Conservation (phyloP, 306 rosid genomes). For the Malus sieversii region DNA sequence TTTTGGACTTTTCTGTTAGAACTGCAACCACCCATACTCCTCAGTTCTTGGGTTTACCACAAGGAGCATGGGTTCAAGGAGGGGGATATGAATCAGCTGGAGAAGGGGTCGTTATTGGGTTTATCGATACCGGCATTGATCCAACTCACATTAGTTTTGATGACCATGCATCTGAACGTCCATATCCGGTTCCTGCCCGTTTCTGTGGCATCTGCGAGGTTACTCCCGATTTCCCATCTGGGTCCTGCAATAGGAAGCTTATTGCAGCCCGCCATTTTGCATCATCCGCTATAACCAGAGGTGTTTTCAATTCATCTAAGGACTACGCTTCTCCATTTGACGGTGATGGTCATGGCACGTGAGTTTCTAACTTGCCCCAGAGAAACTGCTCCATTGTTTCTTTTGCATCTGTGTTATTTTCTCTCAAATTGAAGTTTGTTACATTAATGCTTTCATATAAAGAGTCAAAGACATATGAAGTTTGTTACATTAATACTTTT, state of each 20-base stretch:
- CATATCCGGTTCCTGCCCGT: slow-evolving; percentile 77
- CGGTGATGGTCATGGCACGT: slow-evolving; percentile 99
- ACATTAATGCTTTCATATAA: neutral
- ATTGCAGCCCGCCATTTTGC: slow-evolving; percentile 98
- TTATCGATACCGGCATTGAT: slow-evolving; percentile 91
- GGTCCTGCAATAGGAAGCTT: slow-evolving; percentile 96
- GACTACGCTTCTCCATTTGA: slow-evolving; percentile 98
- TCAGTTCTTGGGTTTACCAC: slow-evolving; percentile 84
- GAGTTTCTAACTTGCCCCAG: slow-evolving; percentile 34
- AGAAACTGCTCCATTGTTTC: neutral
- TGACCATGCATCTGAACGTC: slow-evolving; percentile 36
- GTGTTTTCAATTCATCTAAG: slow-evolving; percentile 73
- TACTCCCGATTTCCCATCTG: slow-evolving; percentile 91
- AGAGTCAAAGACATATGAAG: neutral
- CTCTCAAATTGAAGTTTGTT: neutral
- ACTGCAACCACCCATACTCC: slow-evolving; percentile 97
- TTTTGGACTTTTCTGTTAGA: slow-evolving; percentile 81
- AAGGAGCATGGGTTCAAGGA: slow-evolving; percentile 78
- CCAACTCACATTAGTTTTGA: slow-evolving; percentile 83
- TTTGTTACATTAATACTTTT: neutral
- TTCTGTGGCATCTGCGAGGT: slow-evolving; percentile 93
- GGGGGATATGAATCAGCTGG: slow-evolving; percentile 91
- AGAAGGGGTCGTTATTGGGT: slow-evolving; percentile 84
- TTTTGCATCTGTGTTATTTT: neutral
- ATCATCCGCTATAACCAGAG: slow-evolving; percentile 93